Base-by-base conservation (phyloP, 805 yeast species). In the Wickerhamiella azymoides region DNA sequence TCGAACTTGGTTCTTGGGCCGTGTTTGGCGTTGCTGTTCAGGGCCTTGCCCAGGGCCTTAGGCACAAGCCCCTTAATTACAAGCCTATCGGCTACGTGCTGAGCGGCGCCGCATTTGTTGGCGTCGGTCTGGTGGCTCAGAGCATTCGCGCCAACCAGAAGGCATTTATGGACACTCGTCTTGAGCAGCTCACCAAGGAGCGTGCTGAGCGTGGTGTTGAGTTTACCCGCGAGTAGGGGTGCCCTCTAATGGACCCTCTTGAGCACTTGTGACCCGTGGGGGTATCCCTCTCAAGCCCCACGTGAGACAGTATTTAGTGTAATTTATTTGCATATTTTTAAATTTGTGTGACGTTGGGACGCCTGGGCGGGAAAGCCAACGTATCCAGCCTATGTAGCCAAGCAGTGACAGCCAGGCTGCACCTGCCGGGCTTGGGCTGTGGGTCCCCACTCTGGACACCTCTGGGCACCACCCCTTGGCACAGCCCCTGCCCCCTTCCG, bases 11-110 rank as follows among this genome's bases (percentile, higher is more conserved):
- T 17, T 50, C 56, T 3, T 55, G 58, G 58, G 57, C 53, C 35
- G 51, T 56, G 17, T 43, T 51, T 36, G 54, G 54, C 40, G 56
- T 49, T 11, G 40, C 47, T 40, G 57, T 52, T 11, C 57, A 55
- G 46, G 62, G 57, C 26, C 50, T 57, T 13, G 59, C 63, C 16
- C 60, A 60, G 55, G 67, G 60, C 40, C 48, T 57, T 37, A 62
- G 59, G 37, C 61, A 53, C 49, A 62, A 58, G 52, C 65, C 65
- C 13, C 54, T 57, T 49, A 57, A 52, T 41, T 60, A 56, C 58
- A 60, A 52, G 51, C 66, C 64, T 17, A 43, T 48, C 33, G 65
- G 62, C 42, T 61, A 52, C 53, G 54, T 48, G 24, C 48, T 50
- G 38, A 57, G 61, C 6, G 62, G 57, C 7, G 58, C 57, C 14